phyloP scores from a whole-genome alignment of 192 early-diverging fungal genomes.

The Powellomyces hirtus region DNA sequence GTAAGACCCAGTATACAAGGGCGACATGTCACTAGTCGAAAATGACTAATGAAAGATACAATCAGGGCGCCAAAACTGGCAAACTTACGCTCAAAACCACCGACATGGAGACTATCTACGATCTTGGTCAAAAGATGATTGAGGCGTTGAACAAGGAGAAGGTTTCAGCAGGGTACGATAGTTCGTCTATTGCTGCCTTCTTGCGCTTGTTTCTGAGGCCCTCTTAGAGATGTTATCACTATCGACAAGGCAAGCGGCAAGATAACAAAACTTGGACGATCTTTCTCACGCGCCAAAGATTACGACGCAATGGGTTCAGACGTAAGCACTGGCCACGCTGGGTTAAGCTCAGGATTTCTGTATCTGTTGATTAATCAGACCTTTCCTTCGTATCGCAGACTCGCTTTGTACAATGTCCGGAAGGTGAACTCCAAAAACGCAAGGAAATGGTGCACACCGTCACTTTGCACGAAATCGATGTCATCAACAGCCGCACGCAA shows the following conservation, averaged over 20 bases:
- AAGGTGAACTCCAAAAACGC: conserved; percentile 95
- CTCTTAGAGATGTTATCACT: conserved; percentile 86
- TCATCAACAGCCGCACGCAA: conserved; percentile 95
- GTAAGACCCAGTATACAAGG: too few species aligned
- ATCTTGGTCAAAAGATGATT: conserved; percentile 99
- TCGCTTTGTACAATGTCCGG: conserved; percentile 98
- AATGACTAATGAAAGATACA: background rate
- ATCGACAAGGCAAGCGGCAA: conserved; percentile 98
- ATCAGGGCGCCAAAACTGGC: conserved; percentile 87
- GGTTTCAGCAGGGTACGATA: conserved; percentile 79
- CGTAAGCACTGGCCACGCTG: conserved; percentile 37
- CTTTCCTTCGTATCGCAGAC: conserved; percentile 40
- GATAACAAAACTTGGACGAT: conserved; percentile 93
- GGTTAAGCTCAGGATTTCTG: background rate
- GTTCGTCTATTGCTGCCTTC: background rate
- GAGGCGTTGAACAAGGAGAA: conserved; percentile 96
- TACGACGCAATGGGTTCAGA: conserved; percentile 98
- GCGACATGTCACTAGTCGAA: too few species aligned
- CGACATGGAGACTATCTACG: conserved; percentile 99
- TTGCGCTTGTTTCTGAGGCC: background rate
- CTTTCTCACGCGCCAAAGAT: conserved; percentile 93
- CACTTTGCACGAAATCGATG: conserved; percentile 98
- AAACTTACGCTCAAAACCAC: conserved; percentile 99
- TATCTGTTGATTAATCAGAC: background rate
- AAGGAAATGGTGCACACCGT: conserved; percentile 98